These are phyloP conservation scores for Plasmopara viticola DNA, from an alignment of 352 stramenopile species.

Conservation along the genomic window DNA sequence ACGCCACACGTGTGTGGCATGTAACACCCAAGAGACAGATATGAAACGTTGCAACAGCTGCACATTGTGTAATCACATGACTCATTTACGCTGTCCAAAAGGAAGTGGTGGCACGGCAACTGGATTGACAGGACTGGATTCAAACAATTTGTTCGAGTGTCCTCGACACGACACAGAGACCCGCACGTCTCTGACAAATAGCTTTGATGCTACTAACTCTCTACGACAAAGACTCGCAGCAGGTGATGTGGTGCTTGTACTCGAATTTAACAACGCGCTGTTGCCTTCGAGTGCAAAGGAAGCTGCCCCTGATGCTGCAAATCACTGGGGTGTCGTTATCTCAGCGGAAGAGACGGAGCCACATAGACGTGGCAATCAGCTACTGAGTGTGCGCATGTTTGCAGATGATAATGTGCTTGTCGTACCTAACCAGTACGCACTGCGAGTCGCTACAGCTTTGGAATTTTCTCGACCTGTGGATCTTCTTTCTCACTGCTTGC, in stretches of 20 bases:
- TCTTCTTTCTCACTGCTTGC: conserved; percentile 45
- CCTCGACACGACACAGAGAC: conserved; percentile 21
- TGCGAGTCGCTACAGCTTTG: conserved; percentile 32
- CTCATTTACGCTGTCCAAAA: conserved; percentile 42
- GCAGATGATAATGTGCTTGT: conserved; percentile 46
- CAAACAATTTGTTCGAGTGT: conserved; percentile 43
- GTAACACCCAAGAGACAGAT: conserved; percentile 39
- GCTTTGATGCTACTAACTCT: conserved; percentile 29
- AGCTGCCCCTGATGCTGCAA: conserved; percentile 31
- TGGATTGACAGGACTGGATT: conserved; percentile 15
- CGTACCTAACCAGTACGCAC: conserved; percentile 50
- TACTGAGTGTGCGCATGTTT: conserved; percentile 54
- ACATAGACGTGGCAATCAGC: conserved; percentile 36
- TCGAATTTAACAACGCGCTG: conserved; percentile 60
- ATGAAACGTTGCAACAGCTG: conserved; percentile 50
- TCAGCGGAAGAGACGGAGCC: conserved; percentile 40
- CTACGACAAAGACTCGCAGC: conserved; percentile 24
- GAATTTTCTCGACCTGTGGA: conserved; percentile 34
- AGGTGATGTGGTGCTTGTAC: conserved; percentile 58
- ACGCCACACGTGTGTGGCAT: conserved; percentile 49
- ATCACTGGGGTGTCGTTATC: conserved; percentile 56
- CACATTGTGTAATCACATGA: conserved; percentile 39
- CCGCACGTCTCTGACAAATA: conserved; percentile 5
- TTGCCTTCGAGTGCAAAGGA: conserved; percentile 34
- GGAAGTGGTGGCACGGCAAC: conserved; percentile 4